phyloP scores from a whole-genome alignment of 345 rosid species.

The Erysimum cheiranthoides region DNA sequence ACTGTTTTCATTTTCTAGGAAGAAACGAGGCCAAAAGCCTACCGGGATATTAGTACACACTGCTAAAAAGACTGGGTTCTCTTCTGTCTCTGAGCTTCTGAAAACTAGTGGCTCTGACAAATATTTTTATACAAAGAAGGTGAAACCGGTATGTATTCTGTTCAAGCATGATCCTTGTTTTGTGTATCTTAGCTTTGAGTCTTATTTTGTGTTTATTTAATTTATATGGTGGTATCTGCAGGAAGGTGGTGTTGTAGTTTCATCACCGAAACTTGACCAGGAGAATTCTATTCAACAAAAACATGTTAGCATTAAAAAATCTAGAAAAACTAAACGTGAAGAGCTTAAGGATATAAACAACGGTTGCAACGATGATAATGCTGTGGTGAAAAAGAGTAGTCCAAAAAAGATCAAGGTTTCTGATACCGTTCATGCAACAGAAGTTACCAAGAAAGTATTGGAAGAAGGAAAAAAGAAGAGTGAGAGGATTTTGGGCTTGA shows the following conservation, averaged over 20 bases:
- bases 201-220: background rate
- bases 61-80: slow-evolving; percentile 73
- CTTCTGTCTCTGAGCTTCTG: slow-evolving; percentile 75
- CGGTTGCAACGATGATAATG: slow-evolving; percentile 38
- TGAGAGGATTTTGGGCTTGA: slow-evolving; percentile 11
- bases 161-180: slow-evolving; percentile 42
- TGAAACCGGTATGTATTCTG: slow-evolving; percentile 44
- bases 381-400: slow-evolving; percentile 30
- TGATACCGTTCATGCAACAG: slow-evolving; percentile 34
- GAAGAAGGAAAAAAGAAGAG: slow-evolving; percentile 21
- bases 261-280: slow-evolving; percentile 54
- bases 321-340: slow-evolving; percentile 34
- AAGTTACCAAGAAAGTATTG: slow-evolving; percentile 27
- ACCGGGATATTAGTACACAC: slow-evolving; percentile 67
- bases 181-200: slow-evolving; percentile 1
- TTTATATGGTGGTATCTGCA: slow-evolving; percentile 45
- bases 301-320: background rate
- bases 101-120: slow-evolving; percentile 51
- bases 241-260: slow-evolving; percentile 44
- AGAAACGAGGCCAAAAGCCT: slow-evolving; percentile 70
- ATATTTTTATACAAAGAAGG: slow-evolving; percentile 32
- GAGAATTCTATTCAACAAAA: slow-evolving; percentile 60
- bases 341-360: slow-evolving; percentile 48
- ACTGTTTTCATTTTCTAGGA: slow-evolving; percentile 51
- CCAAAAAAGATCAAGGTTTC: slow-evolving; percentile 35